phyloP scores from a whole-genome alignment of 2,329 filamentous ascomycete genomes.

The Gremmenia infestans region DNA sequence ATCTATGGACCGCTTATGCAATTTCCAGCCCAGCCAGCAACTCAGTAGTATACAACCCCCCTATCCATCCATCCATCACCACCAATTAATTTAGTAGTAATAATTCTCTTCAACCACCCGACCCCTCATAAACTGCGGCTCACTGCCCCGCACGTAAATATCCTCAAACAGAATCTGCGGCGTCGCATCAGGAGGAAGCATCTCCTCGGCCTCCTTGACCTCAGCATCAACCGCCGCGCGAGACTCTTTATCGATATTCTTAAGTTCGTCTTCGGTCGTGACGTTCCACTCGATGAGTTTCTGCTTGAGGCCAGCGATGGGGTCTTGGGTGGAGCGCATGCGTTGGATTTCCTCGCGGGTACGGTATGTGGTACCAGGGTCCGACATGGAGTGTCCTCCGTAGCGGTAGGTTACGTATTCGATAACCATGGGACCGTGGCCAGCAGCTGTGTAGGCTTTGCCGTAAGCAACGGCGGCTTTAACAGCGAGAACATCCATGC shows the following conservation, averaged over 20 bases:
- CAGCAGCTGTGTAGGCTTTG: constrained; percentile 77
- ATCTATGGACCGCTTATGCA: neutral
- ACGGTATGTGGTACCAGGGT: constrained; percentile 98
- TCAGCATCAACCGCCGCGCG: constrained; percentile 80
- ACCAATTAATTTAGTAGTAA: constrained; percentile 42
- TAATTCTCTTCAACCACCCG: constrained; percentile 89
- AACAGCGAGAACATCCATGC: constrained; percentile 97
- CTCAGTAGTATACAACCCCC: neutral
- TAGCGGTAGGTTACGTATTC: constrained; percentile 99
- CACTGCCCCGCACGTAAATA: constrained; percentile 84
- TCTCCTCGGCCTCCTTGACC: constrained; percentile 84
- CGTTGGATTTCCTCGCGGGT: constrained; percentile 99
- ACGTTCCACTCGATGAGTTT: constrained; percentile 96
- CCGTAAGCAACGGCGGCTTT: constrained; percentile 94
- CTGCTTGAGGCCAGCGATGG: constrained; percentile 95
- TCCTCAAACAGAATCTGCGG: constrained; percentile 89
- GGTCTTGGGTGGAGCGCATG: constrained; percentile 98
- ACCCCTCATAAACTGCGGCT: constrained; percentile 84
- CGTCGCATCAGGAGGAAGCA: constrained; percentile 73
- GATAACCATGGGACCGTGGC: constrained; percentile 90
- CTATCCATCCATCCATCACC: neutral
- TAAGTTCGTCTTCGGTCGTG: constrained; percentile 89
- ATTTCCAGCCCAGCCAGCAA: too few relatives aligned
- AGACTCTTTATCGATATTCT: constrained; percentile 91
- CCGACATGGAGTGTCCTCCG: constrained; percentile 99